Conservation (phyloP, 2,329 filamentous ascomycete genomes). For the Colletotrichum theobromicola region DNA sequence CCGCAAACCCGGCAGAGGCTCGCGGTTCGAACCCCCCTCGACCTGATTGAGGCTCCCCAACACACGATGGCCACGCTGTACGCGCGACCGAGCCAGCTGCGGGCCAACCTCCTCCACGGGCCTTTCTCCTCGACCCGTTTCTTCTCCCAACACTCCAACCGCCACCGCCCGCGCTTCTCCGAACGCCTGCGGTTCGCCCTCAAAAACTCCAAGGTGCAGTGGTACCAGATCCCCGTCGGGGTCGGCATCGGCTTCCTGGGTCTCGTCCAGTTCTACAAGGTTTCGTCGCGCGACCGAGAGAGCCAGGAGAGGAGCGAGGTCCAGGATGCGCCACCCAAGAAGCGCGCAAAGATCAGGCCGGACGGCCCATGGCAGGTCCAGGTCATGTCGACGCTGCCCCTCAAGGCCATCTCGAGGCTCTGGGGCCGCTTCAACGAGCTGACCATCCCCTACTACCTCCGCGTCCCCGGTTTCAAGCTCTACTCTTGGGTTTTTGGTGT, state of each 20-base stretch:
- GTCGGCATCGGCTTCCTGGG: slow-evolving; percentile 87
- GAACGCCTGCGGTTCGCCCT: slow-evolving; percentile 56
- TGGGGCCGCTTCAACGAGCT: slow-evolving; percentile 95
- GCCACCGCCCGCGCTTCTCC: slow-evolving; percentile 54
- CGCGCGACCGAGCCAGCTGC: slow-evolving; percentile 38
- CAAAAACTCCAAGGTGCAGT: slow-evolving; percentile 69
- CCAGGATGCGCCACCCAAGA: slow-evolving; percentile 51
- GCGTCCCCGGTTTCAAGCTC: slow-evolving; percentile 88
- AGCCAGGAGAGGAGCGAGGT: slow-evolving; percentile 51
- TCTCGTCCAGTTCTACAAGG: slow-evolving; percentile 82
- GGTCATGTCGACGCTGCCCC: slow-evolving; percentile 89
- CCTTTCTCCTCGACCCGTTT: slow-evolving; percentile 33
- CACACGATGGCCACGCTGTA: slow-evolving; percentile 37
- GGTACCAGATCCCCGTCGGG: slow-evolving; percentile 89
- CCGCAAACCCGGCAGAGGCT: slow-evolving; percentile 5
- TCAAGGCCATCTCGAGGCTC: slow-evolving; percentile 87
- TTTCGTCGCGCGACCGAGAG: slow-evolving; percentile 62
- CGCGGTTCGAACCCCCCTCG: background rate
- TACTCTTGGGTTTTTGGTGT: slow-evolving; percentile 94
- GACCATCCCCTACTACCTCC: slow-evolving; percentile 84
- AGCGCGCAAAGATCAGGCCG: slow-evolving; percentile 70
- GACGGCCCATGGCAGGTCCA: slow-evolving; percentile 93
- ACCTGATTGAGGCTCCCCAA: background rate
- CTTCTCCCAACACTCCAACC: slow-evolving; percentile 47
- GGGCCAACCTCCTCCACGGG: slow-evolving; percentile 32